Evolutionary conservation across 345 rosid species (phyloP).

Genomic region (Citrus inodora): DNA sequence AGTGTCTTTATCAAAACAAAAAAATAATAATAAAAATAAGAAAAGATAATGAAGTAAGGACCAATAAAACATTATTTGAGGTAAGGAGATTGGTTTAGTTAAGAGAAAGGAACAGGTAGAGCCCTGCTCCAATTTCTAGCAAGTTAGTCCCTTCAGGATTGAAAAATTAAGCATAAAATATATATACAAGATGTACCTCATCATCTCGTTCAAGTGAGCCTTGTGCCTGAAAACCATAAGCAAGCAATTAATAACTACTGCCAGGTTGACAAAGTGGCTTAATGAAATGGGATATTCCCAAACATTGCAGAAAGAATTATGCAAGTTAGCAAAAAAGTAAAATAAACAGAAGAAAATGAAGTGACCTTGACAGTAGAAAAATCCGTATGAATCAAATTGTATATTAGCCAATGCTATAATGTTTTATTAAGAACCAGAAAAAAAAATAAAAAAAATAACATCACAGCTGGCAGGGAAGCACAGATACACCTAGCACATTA

Average conservation of each 20-base stretch:
- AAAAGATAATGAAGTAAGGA: background rate
- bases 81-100: background rate
- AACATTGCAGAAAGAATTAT: background rate
- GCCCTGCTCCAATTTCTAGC: background rate
- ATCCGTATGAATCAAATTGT: background rate
- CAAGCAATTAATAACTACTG: conserved; percentile 8
- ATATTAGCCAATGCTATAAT: background rate
- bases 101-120: background rate
- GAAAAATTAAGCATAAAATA: background rate
- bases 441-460: background rate
- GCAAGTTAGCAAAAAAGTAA: background rate
- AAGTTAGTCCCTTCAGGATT: conserved; percentile 9
- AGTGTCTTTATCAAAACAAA: too few relatives aligned
- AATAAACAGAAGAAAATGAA: background rate
- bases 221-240: conserved; percentile 53
- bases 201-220: conserved; percentile 86
- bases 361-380: background rate
- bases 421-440: background rate
- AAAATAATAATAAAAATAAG: too few relatives aligned
- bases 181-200: conserved; percentile 53
- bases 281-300: background rate
- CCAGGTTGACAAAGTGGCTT: background rate
- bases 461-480: background rate
- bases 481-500: background rate
- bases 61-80: background rate